A percentile compares a stretch with the other conserved stretches of the same genome.
phyloP scores from a whole-genome alignment of 2,329 filamentous ascomycete species.

The Hypoxylon sp. region DNA sequence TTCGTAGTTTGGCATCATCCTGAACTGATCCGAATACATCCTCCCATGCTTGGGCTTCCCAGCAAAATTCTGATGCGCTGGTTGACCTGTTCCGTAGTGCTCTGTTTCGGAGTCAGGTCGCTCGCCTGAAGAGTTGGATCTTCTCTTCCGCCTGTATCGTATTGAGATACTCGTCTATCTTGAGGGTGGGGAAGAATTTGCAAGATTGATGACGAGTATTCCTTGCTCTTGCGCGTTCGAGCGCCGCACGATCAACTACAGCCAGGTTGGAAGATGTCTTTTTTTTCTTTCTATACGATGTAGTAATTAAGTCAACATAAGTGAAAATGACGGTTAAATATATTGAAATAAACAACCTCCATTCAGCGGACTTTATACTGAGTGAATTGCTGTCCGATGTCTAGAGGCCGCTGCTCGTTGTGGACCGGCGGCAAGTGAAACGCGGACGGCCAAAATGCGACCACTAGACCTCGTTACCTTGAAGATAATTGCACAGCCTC shows the following conservation, averaged over 20 bases:
- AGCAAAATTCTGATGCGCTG: not conserved
- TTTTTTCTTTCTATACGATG: not conserved
- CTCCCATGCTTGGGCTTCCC: not conserved
- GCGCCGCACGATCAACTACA: not conserved
- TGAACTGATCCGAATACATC: not conserved
- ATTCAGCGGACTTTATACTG: not conserved
- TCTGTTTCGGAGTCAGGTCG: not conserved
- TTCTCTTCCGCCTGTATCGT: not conserved
- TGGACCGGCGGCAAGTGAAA: not conserved
- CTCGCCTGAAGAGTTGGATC: not conserved
- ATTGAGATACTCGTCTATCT: not conserved
- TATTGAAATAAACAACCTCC: not conserved
- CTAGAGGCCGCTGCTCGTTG: not conserved
- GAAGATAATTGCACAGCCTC: not conserved
- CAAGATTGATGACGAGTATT: not conserved
- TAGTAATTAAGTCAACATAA: not conserved
- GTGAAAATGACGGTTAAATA: not conserved
- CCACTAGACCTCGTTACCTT: not conserved
- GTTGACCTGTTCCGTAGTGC: not conserved
- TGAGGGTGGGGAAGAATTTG: not conserved
- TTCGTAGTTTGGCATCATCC: not conserved
- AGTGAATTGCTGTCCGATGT: not conserved
- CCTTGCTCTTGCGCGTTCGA: not conserved
- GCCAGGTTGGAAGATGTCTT: not conserved
- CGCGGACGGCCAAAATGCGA: not conserved